Conservation (phyloP, 2,329 filamentous ascomycete species). For the Calonectria crousiana region DNA sequence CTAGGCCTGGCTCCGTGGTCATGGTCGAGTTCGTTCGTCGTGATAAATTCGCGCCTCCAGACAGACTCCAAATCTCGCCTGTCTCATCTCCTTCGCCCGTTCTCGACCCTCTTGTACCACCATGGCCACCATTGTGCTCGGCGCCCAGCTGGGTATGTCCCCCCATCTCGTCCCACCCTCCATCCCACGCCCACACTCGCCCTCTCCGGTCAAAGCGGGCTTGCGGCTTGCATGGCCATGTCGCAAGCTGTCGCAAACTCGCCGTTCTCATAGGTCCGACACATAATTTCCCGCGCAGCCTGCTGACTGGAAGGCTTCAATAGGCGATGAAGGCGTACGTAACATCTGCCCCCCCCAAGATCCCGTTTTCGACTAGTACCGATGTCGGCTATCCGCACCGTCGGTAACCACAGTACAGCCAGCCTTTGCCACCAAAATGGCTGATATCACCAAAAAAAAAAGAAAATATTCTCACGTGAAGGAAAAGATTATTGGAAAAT, state of each 20-base stretch:
- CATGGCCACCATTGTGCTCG: constrained; percentile 7
- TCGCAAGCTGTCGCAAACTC: constrained; percentile 1
- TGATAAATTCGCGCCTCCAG: not conserved
- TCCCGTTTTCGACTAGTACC: not conserved
- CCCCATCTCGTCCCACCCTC: not conserved
- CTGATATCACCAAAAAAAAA: not conserved
- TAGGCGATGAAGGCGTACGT: constrained; percentile 13
- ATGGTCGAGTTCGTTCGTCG: not conserved
- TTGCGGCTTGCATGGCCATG: constrained; percentile 11
- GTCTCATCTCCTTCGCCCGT: not conserved
- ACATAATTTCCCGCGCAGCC: not conserved
- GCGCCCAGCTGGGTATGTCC: not conserved
- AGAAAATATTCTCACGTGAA: not conserved
- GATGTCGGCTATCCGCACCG: not conserved
- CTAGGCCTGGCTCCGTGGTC: not conserved
- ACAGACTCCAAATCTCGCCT: not conserved
- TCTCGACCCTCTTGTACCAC: not conserved
- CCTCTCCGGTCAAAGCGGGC: constrained; percentile 4
- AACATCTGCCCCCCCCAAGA: not conserved
- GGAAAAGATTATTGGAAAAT: not conserved
- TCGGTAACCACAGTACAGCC: not conserved
- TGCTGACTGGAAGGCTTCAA: constrained; percentile 3
- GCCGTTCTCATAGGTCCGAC: not conserved
- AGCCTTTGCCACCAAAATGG: not conserved
- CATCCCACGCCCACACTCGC: not conserved